Percentiles rank a stretch among this genome's conserved stretches.
Conservation (phyloP, 2,329 filamentous ascomycete species). For the Exophiala lecanii-corni region DNA sequence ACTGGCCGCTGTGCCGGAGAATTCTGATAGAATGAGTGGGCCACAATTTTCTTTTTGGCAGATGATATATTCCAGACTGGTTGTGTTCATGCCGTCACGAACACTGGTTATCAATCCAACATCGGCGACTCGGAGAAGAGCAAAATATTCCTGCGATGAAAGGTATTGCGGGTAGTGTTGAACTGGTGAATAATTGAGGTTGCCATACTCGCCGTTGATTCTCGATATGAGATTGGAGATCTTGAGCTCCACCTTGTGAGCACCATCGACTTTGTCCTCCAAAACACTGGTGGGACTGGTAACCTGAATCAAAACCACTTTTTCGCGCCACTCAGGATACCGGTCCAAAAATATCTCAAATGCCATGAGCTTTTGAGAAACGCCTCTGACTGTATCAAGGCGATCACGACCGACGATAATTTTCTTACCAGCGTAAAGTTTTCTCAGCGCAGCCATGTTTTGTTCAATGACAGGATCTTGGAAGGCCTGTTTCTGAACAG, state of each 20-base stretch:
- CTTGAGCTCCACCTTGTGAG: conserved; percentile 78
- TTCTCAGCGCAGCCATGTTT: conserved; percentile 65
- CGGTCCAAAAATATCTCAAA: conserved; percentile 88
- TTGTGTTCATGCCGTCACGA: conserved; percentile 96
- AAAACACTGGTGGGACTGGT: conserved; percentile 81
- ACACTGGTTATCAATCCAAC: conserved; percentile 94
- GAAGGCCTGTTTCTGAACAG: conserved; percentile 72
- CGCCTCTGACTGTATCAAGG: conserved; percentile 86
- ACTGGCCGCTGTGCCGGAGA: conserved; percentile 87
- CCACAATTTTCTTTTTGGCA: conserved; percentile 84
- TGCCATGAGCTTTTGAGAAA: conserved; percentile 91
- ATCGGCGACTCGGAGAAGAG: conserved; percentile 82
- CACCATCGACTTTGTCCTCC: conserved; percentile 69
- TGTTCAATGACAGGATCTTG: conserved; percentile 64
- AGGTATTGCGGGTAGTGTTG: conserved; percentile 95
- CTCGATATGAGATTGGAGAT: conserved; percentile 86
- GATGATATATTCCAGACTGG: conserved; percentile 88
- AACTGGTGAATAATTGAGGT: conserved; percentile 81
- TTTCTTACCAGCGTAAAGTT: conserved; percentile 82
- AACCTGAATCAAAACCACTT: conserved; percentile 91
- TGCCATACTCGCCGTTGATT: conserved; percentile 89
- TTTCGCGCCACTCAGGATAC: conserved; percentile 86
- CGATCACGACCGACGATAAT: conserved; percentile 92
- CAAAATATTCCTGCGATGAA: conserved; percentile 85
- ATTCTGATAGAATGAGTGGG: conserved; percentile 90